These are phyloP conservation scores for Graphilbum fragrans DNA, from an alignment of 2,329 filamentous ascomycete genomes.

Conservation along the genomic window DNA sequence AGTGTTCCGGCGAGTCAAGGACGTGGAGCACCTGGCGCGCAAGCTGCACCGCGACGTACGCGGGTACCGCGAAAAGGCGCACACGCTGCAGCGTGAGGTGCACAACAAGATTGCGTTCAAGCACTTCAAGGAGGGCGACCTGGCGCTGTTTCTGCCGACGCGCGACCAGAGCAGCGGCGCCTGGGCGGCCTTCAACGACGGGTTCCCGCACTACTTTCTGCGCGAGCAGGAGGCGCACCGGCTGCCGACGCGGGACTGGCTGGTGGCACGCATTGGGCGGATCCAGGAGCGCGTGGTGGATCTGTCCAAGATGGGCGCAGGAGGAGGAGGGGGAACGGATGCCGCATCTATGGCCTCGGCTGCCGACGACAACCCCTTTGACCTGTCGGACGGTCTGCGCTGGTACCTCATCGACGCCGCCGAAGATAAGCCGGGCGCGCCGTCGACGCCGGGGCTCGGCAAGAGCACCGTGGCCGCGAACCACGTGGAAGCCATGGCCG, in stretches of 20 bases:
- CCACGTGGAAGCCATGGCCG: constrained; percentile 76
- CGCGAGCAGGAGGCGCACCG: constrained; percentile 85
- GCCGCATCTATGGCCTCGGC: constrained; percentile 14
- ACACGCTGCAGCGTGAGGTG: constrained; percentile 67
- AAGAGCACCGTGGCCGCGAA: constrained; percentile 87
- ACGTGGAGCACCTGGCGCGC: constrained; percentile 83
- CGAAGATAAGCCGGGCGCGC: constrained; percentile 85
- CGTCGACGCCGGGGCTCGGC: constrained; percentile 81
- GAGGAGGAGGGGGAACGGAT: constrained; percentile 1
- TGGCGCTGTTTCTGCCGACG: constrained; percentile 88
- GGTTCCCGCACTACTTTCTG: constrained; percentile 92
- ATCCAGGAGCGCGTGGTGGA: constrained; percentile 92
- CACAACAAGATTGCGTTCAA: constrained; percentile 95
- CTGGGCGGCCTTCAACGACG: constrained; percentile 97
- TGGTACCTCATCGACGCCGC: constrained; percentile 94
- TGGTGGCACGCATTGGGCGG: constrained; percentile 85
- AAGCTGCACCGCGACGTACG: constrained; percentile 88
- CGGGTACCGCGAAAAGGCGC: constrained; percentile 76
- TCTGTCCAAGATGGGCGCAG: constrained; percentile 59
- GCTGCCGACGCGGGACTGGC: constrained; percentile 77
- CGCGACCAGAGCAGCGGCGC: constrained; percentile 87
- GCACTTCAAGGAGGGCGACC: constrained; percentile 91
- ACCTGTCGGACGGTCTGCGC: constrained; percentile 82
- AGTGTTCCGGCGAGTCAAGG: constrained; percentile 79
- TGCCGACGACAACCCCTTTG: constrained; percentile 74